Conservation (phyloP, 2,329 filamentous ascomycete genomes). For the Thermomyces lanuginosus region DNA sequence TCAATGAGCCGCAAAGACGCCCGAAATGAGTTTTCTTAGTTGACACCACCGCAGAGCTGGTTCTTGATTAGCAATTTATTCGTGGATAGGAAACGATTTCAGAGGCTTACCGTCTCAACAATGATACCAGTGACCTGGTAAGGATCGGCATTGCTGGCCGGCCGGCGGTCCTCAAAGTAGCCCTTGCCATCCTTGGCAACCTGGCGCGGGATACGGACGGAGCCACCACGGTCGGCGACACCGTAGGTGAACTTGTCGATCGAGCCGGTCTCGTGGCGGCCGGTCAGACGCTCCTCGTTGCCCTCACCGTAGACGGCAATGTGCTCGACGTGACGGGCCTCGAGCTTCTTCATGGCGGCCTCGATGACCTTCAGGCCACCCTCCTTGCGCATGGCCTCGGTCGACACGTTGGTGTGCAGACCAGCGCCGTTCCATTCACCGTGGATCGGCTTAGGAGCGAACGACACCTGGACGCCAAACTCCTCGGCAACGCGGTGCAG, state of each 20-base stretch:
- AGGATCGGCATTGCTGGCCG: slow-evolving; percentile 73
- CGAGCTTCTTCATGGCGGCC: slow-evolving; percentile 66
- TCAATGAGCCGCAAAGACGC: too few relatives aligned
- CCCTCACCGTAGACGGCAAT: slow-evolving; percentile 91
- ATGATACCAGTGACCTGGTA: slow-evolving; percentile 74
- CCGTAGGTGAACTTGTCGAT: slow-evolving; percentile 92
- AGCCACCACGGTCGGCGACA: slow-evolving; percentile 88
- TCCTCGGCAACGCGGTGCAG: slow-evolving; percentile 87
- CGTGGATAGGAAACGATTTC: slow-evolving; percentile 2
- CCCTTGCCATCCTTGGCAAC: slow-evolving; percentile 76
- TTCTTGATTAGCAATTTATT: slow-evolving; percentile 4
- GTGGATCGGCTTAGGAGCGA: slow-evolving; percentile 87
- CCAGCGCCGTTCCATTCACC: slow-evolving; percentile 96
- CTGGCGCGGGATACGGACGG: slow-evolving; percentile 79
- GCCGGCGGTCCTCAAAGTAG: slow-evolving; percentile 78
- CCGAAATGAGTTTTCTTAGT: too few relatives aligned
- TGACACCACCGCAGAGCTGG: slow-evolving; percentile 27
- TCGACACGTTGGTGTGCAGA: slow-evolving; percentile 88
- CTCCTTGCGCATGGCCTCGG: slow-evolving; percentile 70
- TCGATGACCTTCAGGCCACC: slow-evolving; percentile 95
- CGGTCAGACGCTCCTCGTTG: slow-evolving; percentile 87
- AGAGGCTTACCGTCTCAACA: slow-evolving; percentile 52
- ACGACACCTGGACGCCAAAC: slow-evolving; percentile 87
- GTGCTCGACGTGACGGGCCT: slow-evolving; percentile 62
- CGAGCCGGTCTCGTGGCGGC: slow-evolving; percentile 79